Evolutionary conservation across 2,329 filamentous ascomycete species (phyloP).

Genomic region (Zarea fungicola): DNA sequence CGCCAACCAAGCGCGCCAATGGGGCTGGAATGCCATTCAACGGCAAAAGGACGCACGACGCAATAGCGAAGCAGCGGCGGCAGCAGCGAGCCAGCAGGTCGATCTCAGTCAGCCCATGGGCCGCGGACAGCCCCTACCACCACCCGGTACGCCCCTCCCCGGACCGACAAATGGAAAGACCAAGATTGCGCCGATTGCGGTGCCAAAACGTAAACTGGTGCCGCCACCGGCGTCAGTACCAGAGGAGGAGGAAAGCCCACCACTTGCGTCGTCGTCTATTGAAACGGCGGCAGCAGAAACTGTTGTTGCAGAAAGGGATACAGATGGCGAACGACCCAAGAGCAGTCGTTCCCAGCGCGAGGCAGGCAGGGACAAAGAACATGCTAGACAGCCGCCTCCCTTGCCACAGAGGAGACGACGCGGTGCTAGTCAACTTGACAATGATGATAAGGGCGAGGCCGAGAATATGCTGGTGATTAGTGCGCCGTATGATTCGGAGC

Average conservation of each 20-base stretch:
- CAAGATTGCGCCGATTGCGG: slow-evolving; percentile 50
- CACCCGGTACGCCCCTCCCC: slow-evolving; percentile 74
- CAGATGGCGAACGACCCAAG: not conserved
- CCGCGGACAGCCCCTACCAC: slow-evolving; percentile 73
- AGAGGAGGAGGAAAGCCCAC: slow-evolving; percentile 12
- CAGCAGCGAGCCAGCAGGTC: slow-evolving; percentile 28
- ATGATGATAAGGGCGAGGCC: slow-evolving; percentile 30
- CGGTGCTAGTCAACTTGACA: slow-evolving; percentile 31
- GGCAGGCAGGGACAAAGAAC: slow-evolving; percentile 22
- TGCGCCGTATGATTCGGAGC: slow-evolving; percentile 59
- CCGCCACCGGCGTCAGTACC: slow-evolving; percentile 24
- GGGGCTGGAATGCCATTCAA: slow-evolving; percentile 54
- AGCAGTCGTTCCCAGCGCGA: slow-evolving; percentile 20
- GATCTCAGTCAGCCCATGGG: slow-evolving; percentile 67
- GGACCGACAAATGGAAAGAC: slow-evolving; percentile 54
- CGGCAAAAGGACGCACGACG: slow-evolving; percentile 40
- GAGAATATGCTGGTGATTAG: slow-evolving; percentile 59
- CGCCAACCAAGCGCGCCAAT: slow-evolving; percentile 51
- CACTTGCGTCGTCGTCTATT: no score
- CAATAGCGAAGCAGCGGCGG: slow-evolving; percentile 21
- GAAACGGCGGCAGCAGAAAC: not conserved
- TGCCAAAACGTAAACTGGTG: slow-evolving; percentile 62
- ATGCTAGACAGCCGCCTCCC: slow-evolving; percentile 37
- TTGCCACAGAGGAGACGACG: slow-evolving; percentile 42
- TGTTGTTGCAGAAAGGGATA: not conserved